Evolutionary conservation across 2,329 filamentous ascomycete genomes (phyloP), one percentile per base, ranked within the genome.

Genomic region (Cercospora sp.): DNA sequence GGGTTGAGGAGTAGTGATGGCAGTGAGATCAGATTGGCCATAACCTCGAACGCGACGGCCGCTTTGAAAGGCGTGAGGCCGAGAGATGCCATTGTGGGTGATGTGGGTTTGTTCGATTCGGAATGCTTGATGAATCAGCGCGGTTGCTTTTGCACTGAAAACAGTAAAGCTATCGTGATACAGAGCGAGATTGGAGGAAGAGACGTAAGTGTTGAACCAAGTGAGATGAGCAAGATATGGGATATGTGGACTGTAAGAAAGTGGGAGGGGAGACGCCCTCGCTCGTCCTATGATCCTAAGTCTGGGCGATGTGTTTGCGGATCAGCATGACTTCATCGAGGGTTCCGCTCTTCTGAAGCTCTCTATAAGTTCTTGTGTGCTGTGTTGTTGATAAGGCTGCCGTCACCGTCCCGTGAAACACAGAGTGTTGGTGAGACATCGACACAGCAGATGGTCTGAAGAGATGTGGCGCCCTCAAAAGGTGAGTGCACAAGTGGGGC

Each of bases 1-100:
- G 67, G 70, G 20, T 60, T 60, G 12, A 64, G n/a, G 23, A 68
- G 69, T 13, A 67, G 69, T 26, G 67, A 71, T 55, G 45, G 65
- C 30, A 70, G 23, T 13, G 57, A 65, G 28, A 28, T 23, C 6
- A 67, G 6, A 39, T 69, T 65, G 10, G 51, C 60, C 23, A 30
- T 16, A 13, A 66, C 28, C n/a, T 69, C 67, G 61, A 65, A 12
- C 51, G 62, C 55, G 48, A 70, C 31, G 42, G 69, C 69, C 12
- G 67, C 18, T 58, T 65, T 58, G 55, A 69, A 69, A 6, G 64
- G 62, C 13, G 58, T 66, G n/a, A 69, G 64, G 45, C 60, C 60
- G 23, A 64, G 63, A 23, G 63, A 66, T 23, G 63, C 18, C 53
- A 68, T 66, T 9, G 23, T 26, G 23, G 23, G 23, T 26, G 23